phyloP scores from a whole-genome alignment of 1,139 yeast species.

The Magnusiomyces fungicola region DNA sequence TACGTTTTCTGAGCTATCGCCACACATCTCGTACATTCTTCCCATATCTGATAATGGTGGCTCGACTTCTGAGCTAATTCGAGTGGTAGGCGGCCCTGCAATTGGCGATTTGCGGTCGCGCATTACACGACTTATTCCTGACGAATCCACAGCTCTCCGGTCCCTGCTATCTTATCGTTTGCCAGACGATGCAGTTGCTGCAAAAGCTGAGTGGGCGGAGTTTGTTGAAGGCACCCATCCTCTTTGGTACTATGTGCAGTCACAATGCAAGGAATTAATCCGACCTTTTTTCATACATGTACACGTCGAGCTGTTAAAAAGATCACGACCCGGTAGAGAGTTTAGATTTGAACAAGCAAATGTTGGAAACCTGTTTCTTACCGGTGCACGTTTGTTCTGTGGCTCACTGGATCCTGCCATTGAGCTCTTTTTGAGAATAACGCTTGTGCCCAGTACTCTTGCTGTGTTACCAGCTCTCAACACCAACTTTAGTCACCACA shows the following conservation, averaged over 20 bases:
- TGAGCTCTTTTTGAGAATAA: slow-evolving; percentile 61
- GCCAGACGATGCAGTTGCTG: slow-evolving; percentile 43
- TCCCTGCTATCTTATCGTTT: slow-evolving; percentile 55
- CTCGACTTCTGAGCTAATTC: slow-evolving; percentile 81
- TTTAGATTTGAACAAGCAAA: slow-evolving; percentile 71
- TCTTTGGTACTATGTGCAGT: slow-evolving; percentile 56
- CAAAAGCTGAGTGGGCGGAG: slow-evolving; percentile 65
- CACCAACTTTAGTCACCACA: slow-evolving; percentile 80
- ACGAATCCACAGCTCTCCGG: slow-evolving; percentile 35
- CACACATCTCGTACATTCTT: slow-evolving; percentile 52
- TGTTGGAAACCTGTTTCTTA: slow-evolving; percentile 74
- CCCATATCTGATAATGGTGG: slow-evolving; percentile 95
- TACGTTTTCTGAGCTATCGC: slow-evolving; percentile 39
- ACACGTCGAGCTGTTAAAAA: slow-evolving; percentile 66
- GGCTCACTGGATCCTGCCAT: slow-evolving; percentile 83
- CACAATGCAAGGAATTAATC: slow-evolving; percentile 64
- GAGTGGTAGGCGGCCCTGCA: slow-evolving; percentile 92
- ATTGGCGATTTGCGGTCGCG: slow-evolving; percentile 88
- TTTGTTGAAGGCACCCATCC: slow-evolving; percentile 75
- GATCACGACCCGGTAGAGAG: slow-evolving; percentile 52
- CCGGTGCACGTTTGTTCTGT: slow-evolving; percentile 74
- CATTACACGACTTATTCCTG: slow-evolving; percentile 58
- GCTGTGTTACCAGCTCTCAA: slow-evolving; percentile 75
- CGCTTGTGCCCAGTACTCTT: slow-evolving; percentile 50
- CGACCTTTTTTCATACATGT: slow-evolving; percentile 73